Conservation (phyloP, 805 yeast genomes). For the Yamadazyma phyllophila region DNA sequence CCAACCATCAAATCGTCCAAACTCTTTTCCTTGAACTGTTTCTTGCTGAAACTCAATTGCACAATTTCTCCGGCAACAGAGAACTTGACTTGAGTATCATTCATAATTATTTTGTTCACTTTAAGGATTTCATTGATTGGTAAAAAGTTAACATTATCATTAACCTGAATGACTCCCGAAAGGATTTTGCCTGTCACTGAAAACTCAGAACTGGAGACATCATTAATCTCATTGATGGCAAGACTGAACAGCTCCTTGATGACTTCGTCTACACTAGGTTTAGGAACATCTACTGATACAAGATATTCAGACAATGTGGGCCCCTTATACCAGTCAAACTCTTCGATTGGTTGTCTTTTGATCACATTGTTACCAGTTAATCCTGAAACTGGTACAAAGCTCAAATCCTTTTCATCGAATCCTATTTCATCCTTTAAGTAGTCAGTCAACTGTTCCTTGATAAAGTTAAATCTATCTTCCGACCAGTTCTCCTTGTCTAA, state of each 20-base stretch:
- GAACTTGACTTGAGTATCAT: slow-evolving; percentile 46
- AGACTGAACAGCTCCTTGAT: slow-evolving; percentile 49
- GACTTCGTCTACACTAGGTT: slow-evolving; percentile 17
- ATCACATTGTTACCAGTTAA: slow-evolving; percentile 65
- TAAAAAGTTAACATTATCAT: slow-evolving; percentile 57
- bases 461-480: slow-evolving; percentile 49
- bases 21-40: slow-evolving; percentile 48
- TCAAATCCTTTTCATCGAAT: slow-evolving; percentile 39
- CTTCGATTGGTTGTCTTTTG: slow-evolving; percentile 28
- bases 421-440: slow-evolving; percentile 56
- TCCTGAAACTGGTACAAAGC: slow-evolving; percentile 69
- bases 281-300: slow-evolving; percentile 28
- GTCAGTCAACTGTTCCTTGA: slow-evolving; percentile 46
- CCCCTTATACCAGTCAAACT: slow-evolving; percentile 48
- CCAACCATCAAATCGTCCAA: slow-evolving; percentile 62
- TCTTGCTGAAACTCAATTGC: slow-evolving; percentile 45
- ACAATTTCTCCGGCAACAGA: slow-evolving; percentile 60
- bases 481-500: slow-evolving; percentile 64
- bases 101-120: slow-evolving; percentile 38
- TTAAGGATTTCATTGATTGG: slow-evolving; percentile 50
- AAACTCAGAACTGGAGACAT: slow-evolving; percentile 47
- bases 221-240: slow-evolving; percentile 61
- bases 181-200: slow-evolving; percentile 63
- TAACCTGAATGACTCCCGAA: slow-evolving; percentile 67
- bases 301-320: slow-evolving; percentile 42